Conservation (phyloP, 2,329 filamentous ascomycete species). For the Gaeumannomyces sp. region DNA sequence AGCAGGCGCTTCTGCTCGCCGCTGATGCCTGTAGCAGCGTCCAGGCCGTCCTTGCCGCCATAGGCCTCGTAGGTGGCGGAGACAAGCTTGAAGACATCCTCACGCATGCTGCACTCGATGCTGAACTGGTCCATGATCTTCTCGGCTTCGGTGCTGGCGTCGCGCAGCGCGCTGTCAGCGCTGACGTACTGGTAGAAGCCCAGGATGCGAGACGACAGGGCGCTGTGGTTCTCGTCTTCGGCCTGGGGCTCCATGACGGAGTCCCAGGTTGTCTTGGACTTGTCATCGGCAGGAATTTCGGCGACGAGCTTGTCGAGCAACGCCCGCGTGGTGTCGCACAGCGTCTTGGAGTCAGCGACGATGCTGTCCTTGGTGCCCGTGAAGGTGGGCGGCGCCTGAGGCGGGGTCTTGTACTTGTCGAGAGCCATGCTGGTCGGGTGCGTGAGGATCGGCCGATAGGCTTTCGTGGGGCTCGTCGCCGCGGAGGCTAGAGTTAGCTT, state of each 20-base stretch:
- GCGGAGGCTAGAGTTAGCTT: conserved; percentile 15
- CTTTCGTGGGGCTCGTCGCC: conserved; percentile 27
- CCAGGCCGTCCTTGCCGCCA: conserved; percentile 37
- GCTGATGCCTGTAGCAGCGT: conserved; percentile 50
- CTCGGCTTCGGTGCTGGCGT: conserved; percentile 71
- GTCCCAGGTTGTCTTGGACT: conserved; percentile 46
- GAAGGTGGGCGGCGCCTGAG: conserved; percentile 72
- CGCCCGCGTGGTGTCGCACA: conserved; percentile 57
- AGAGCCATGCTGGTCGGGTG: conserved; percentile 57
- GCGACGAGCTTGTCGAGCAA: conserved; percentile 63
- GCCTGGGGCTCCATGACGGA: conserved; percentile 61
- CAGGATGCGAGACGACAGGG: conserved; percentile 57
- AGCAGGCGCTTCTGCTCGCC: conserved; percentile 65
- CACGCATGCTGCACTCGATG: conserved; percentile 74
- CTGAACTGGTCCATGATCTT: conserved; percentile 69
- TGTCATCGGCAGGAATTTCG: conserved; percentile 45
- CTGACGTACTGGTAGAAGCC: conserved; percentile 79
- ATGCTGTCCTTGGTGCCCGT: conserved; percentile 66
- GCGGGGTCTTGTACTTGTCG: conserved; percentile 63
- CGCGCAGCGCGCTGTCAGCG: conserved; percentile 58
- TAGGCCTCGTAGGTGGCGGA: conserved; percentile 49
- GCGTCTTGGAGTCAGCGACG: conserved; percentile 57
- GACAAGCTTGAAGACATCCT: conserved; percentile 68
- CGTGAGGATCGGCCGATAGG: conserved; percentile 28
- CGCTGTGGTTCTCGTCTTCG: conserved; percentile 61